Base-by-base conservation (phyloP, 2,329 filamentous ascomycete genomes). In the Aspergillus transmontanensis region DNA sequence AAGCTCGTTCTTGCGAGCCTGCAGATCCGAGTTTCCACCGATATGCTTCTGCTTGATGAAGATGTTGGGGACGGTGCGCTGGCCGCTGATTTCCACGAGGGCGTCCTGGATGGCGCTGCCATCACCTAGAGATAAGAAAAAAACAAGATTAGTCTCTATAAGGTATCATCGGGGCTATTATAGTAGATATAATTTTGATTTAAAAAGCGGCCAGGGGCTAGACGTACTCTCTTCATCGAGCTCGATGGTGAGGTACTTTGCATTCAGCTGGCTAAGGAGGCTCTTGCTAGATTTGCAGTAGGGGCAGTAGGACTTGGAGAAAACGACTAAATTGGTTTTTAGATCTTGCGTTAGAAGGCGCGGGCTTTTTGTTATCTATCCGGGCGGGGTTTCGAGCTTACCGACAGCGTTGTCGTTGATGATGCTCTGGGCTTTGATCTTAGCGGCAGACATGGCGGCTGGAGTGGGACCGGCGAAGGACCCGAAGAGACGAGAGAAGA, bases 301-400 rank as follows among this genome's bases (percentile, higher is more conserved):
- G 14, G 94, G 93, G 87, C 95, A 99, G 84, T 93, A 97, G 19
- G 90, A 92, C 85, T 99, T 99, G 81, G 90, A 94, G 86, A 99
- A 99, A 78, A 99, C 92, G 73, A 95, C 91, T 71, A 21, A 30
- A 55, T 34, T 34, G 39, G 39, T n/a, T 16, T 51, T 19, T 16
- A 16, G 14, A 26, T n/a, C 19, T 36, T 4, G 14, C 36, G 10
- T 36, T 14, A 43, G 14, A 57, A 57, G 32, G n/a, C 23, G 9
- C 12, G 48, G 48, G 50, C 41, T 23, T 23, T 50, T 32, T 36
- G 28, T 54, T 30, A 12, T 48, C 23, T 28, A 28, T 28, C n/a
- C 10, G 23, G 6, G 6, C 10, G 19, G 16, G n/a, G 26, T 32
- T 34, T 34, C 28, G 11, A 46, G 82, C 89, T 60, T 84, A 92